Conservation (phyloP, 495 filamentous ascomycete genomes). For the Penicillium ochrochloron region DNA sequence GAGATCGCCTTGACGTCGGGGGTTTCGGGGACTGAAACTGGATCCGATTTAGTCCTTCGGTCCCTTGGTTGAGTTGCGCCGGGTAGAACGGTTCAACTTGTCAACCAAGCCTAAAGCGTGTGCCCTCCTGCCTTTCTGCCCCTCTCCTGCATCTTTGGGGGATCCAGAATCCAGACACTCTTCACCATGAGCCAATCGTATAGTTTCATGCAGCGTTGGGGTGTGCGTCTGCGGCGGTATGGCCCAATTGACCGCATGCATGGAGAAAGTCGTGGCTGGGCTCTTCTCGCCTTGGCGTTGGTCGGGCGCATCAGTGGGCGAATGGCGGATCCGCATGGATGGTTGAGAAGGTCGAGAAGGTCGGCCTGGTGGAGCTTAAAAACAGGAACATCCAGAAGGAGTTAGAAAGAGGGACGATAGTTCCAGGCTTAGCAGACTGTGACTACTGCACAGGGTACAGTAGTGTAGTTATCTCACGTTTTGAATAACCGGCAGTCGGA, state of each 20-base stretch:
- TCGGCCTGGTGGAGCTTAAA: constrained; percentile 3
- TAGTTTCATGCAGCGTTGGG: neutral
- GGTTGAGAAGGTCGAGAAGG: neutral
- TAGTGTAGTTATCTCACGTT: neutral
- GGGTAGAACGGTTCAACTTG: neutral
- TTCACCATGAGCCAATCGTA: constrained; percentile 16
- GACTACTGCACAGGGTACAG: neutral
- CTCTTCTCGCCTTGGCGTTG: constrained; percentile 8
- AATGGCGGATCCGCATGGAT: neutral
- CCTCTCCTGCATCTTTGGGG: neutral
- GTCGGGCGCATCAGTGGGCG: constrained; percentile 8
- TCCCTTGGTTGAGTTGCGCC: constrained; percentile 1
- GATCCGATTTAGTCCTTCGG: neutral
- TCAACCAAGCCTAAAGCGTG: neutral
- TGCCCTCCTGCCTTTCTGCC: neutral
- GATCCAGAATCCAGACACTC: constrained; percentile 10
- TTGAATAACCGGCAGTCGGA: neutral
- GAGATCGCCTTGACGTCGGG: constrained; percentile 25
- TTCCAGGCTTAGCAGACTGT: neutral
- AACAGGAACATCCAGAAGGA: neutral
- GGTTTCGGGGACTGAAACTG: constrained; percentile 2
- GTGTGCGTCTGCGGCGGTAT: neutral
- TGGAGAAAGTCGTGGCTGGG: neutral
- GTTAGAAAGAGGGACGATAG: neutral
- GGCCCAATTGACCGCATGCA: constrained; percentile 6